These are phyloP conservation scores for Aspergillus japonicus DNA, from an alignment of 2,329 filamentous ascomycete genomes.

Conservation along the genomic window DNA sequence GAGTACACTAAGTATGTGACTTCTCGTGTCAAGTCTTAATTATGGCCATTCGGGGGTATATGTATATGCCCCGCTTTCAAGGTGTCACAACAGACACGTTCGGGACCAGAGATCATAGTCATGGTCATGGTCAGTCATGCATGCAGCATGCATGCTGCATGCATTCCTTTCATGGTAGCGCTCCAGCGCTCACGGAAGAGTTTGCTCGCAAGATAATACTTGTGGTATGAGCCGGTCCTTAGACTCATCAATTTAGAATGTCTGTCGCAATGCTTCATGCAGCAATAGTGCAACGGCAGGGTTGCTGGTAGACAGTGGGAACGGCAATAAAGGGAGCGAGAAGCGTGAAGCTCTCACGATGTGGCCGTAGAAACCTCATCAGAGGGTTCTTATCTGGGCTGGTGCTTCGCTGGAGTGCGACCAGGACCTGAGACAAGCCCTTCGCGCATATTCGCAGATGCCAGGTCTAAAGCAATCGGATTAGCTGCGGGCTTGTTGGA, in stretches of 20 bases:
- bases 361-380: neutral
- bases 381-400: neutral
- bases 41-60: neutral
- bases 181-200: neutral
- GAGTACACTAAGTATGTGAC: neutral
- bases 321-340: neutral
- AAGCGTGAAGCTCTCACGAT: neutral
- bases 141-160: neutral
- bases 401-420: neutral
- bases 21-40: neutral
- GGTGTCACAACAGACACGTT: neutral
- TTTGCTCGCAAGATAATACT: neutral
- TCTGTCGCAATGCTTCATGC: neutral
- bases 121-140: neutral
- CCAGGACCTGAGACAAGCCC: neutral
- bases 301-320: neutral
- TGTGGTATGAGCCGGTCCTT: neutral
- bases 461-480: neutral
- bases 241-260: neutral
- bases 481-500: neutral
- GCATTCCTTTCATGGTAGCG: neutral
- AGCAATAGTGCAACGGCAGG: neutral
- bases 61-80: neutral
- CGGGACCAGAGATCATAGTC: neutral
- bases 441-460: neutral